Evolutionary conservation across 1,284 basidiomycete genomes (phyloP).

Genomic region (Fomes fomentarius): DNA sequence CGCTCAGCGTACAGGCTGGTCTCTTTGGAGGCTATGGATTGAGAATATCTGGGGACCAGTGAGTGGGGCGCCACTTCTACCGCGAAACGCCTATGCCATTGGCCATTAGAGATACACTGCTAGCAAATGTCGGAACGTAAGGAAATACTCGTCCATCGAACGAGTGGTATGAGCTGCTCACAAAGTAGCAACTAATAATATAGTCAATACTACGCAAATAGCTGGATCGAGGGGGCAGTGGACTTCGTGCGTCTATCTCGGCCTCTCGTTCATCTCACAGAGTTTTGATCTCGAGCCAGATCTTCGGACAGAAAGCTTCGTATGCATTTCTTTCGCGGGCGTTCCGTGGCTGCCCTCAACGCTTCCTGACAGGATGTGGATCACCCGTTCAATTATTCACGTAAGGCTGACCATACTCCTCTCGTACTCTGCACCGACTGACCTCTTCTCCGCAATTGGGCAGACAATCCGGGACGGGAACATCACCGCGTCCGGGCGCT

Average conservation of each 20-base stretch:
- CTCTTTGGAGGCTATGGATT: constrained; percentile 55
- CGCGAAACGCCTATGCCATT: no score
- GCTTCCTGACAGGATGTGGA: constrained; percentile 26
- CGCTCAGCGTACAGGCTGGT: constrained; percentile 54
- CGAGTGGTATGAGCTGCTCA: background rate
- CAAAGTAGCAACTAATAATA: background rate
- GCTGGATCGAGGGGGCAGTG: constrained; percentile 47
- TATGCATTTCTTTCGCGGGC: constrained; percentile 18
- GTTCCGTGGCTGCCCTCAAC: constrained; percentile 43
- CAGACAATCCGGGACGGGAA: constrained; percentile 42
- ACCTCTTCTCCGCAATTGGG: no score
- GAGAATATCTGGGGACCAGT: constrained; percentile 54
- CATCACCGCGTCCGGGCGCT: constrained; percentile 56
- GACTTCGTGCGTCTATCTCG: constrained; percentile 47
- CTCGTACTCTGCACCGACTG: no score
- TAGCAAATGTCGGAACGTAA: constrained; percentile 50
- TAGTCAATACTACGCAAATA: constrained; percentile 29
- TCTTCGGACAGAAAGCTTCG: constrained; percentile 30
- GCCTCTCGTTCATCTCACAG: background rate
- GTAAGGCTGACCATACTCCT: no score
- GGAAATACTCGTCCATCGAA: constrained; percentile 28
- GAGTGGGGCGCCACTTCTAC: background rate
- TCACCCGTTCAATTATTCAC: constrained; percentile 29
- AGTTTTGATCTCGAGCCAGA: constrained; percentile 44
- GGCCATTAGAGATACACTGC: constrained; percentile 33